Evolutionary conservation across 257 asterid species (phyloP).

Genomic region (Lavandula angustifolia): DNA sequence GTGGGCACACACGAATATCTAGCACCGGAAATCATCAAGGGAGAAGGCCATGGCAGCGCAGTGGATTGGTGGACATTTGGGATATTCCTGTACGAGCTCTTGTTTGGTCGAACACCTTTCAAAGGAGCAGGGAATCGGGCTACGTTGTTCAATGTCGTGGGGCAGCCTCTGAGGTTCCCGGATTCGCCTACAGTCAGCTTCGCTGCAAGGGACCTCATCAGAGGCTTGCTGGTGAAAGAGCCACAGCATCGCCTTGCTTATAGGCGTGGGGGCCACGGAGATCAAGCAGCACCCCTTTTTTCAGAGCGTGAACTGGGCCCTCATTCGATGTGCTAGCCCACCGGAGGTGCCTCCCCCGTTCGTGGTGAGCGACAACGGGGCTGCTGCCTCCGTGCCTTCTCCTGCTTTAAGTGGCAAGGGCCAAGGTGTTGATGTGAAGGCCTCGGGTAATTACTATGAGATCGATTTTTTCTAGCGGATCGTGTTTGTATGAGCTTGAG

Average conservation of each 20-base stretch:
- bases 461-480: constrained; percentile 50
- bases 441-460: constrained; percentile 61
- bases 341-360: constrained; percentile 53
- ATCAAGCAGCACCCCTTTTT: constrained; percentile 65
- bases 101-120: constrained; percentile 57
- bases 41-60: constrained; percentile 47
- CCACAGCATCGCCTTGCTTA: constrained; percentile 63
- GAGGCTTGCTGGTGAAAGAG: constrained; percentile 61
- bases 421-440: constrained; percentile 56
- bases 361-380: constrained; percentile 16
- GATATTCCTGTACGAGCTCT: constrained; percentile 51
- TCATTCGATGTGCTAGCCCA: constrained; percentile 58
- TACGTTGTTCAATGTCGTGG: constrained; percentile 28
- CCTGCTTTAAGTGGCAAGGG: constrained; percentile 28
- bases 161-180: constrained; percentile 56
- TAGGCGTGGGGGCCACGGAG: constrained; percentile 63
- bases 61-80: constrained; percentile 5
- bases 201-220: constrained; percentile 56
- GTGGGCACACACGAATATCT: constrained; percentile 53
- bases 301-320: constrained; percentile 66
- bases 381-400: neutral
- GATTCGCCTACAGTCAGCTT: constrained; percentile 56
- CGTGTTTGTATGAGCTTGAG: constrained; percentile 17
- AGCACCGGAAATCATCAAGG: constrained; percentile 37
- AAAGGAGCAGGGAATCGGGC: constrained; percentile 59